A percentile compares a stretch with the other conserved stretches of the same genome.
Evolutionary conservation across 179 eudicot species (phyloP).

Genomic region (Heliamphora pulchella): DNA sequence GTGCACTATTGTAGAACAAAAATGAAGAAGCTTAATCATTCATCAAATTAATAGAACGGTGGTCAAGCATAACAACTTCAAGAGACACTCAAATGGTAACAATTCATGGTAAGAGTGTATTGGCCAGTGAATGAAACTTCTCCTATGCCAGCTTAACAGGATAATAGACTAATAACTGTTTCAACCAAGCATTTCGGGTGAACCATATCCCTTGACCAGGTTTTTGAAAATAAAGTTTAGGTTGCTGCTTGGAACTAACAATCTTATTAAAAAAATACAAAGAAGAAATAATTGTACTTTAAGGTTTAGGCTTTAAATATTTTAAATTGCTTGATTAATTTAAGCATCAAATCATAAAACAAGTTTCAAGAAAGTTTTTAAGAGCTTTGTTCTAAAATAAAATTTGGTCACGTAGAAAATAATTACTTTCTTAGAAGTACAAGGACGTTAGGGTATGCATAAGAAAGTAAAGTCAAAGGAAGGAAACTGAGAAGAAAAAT

Average conservation of each 20-base stretch:
- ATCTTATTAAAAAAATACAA: background rate
- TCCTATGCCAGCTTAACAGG: background rate
- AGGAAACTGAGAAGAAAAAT: background rate
- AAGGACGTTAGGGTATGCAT: background rate
- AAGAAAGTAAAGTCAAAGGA: background rate
- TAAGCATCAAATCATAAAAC: background rate
- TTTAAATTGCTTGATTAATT: background rate
- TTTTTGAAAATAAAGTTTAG: background rate
- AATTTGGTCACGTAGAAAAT: background rate
- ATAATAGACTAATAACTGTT: background rate
- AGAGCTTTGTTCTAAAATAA: background rate
- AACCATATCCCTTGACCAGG: background rate
- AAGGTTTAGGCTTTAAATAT: conserved; percentile 5
- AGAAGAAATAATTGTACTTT: background rate
- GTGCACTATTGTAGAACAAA: background rate
- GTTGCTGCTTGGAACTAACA: background rate
- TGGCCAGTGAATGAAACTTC: background rate
- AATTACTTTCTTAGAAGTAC: background rate
- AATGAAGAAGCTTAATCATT: background rate
- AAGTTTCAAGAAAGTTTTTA: background rate
- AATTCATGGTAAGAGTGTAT: background rate
- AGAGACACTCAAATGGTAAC: background rate
- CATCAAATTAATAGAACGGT: conserved; percentile 1
- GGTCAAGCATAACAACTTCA: background rate
- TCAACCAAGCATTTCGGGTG: background rate